Percentiles rank a stretch among this genome's conserved stretches.
These are phyloP conservation scores for Yarrowia bubula DNA, from an alignment of 805 yeast species.

Conservation along the genomic window DNA sequence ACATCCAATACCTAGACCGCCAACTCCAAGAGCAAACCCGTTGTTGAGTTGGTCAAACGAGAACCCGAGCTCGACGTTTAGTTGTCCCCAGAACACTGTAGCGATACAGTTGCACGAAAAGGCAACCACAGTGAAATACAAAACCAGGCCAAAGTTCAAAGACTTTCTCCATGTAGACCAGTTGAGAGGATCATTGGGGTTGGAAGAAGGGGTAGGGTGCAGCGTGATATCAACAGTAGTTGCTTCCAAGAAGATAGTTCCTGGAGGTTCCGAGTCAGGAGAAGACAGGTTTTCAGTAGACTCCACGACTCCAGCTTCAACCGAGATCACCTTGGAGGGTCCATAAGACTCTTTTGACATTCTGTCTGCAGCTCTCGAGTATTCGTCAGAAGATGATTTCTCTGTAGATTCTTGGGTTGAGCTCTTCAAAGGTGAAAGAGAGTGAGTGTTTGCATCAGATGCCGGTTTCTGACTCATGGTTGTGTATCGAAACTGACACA, in stretches of 20 bases:
- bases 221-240: neutral
- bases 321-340: neutral
- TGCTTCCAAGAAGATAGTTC: neutral
- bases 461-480: too few species aligned
- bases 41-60: neutral
- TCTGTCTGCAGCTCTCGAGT: neutral
- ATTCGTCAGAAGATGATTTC: neutral
- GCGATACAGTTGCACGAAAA: neutral
- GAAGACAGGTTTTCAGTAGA: neutral
- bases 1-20: neutral
- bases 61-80: neutral
- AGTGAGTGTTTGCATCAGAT: neutral
- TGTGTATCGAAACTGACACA: neutral
- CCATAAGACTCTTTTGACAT: neutral
- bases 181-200: conserved; percentile 2
- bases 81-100: neutral
- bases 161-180: neutral
- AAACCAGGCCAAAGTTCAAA: neutral
- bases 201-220: neutral
- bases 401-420: too few species aligned
- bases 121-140: neutral
- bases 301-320: neutral
- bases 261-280: neutral
- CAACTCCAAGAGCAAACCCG: conserved; percentile 1
- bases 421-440: neutral